These are phyloP conservation scores for Sarcodon aspratus DNA, from an alignment of 768 basidiomycete species.

Conservation along the genomic window DNA sequence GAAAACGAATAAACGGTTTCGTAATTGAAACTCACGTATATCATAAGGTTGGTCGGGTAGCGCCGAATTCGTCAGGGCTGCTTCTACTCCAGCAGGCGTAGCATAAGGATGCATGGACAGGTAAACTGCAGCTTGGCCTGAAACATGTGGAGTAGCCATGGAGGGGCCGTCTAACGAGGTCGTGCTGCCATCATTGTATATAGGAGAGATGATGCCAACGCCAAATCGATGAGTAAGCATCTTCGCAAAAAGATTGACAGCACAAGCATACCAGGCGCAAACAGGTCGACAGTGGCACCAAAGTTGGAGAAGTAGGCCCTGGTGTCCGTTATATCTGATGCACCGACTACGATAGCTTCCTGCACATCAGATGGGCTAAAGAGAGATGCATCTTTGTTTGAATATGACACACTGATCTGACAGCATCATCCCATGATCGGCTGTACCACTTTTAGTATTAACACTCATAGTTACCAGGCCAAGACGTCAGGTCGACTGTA, in stretches of 20 bases:
- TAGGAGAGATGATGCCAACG: constrained; percentile 72
- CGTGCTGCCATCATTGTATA: constrained; percentile 58
- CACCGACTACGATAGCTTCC: too few relatives aligned
- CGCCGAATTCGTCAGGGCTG: not conserved
- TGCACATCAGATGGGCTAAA: too few relatives aligned
- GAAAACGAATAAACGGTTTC: too few relatives aligned
- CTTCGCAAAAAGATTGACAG: not conserved
- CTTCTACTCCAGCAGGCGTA: not conserved
- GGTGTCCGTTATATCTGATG: too few relatives aligned
- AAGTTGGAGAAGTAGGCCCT: too few relatives aligned
- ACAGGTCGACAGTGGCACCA: too few relatives aligned
- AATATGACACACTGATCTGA: too few relatives aligned
- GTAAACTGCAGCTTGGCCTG: constrained; percentile 26
- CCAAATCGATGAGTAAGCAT: constrained; percentile 18
- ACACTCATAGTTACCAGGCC: too few relatives aligned
- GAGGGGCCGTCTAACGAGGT: constrained; percentile 80
- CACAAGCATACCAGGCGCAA: not conserved
- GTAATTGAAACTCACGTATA: not conserved
- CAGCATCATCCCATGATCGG: too few relatives aligned
- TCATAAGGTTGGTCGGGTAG: not conserved
- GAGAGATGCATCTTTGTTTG: too few relatives aligned
- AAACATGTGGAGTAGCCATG: constrained; percentile 44
- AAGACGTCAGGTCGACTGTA: too few relatives aligned
- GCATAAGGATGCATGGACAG: not conserved
- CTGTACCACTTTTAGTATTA: too few relatives aligned